Evolutionary conservation across 1,139 yeast genomes (phyloP), one percentile per base, ranked within the genome.

Genomic region (Citeromyces siamensis): DNA sequence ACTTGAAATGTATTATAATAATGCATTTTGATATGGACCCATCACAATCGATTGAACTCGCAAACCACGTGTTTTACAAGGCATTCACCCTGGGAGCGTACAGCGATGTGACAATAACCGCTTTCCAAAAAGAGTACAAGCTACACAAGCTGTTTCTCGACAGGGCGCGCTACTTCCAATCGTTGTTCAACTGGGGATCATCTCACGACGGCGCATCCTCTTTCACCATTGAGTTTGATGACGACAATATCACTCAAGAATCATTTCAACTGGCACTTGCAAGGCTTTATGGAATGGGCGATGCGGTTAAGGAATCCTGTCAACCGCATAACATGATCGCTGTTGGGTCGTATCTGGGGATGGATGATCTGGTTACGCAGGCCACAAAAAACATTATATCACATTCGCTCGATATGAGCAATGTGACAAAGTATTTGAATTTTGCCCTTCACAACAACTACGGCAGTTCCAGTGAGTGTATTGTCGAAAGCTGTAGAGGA

Each of bases 241-340:
- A 61, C 39, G 51, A 53, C 9, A 52, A 59, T 35, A 64, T 66
- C 33, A 60, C 67, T 1, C 57, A 55, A 37, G 58, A 60, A 19
- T 60, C 71, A 6, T 68, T 68, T 47, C 73, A 67, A 35, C 48
- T 63, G 28, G 68, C 66, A 0, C 45, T 68, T 3, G 59, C 63
- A 1, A 46, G 66, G 29, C 48, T 69, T 5, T 69, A 69, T 42
- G 75, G 74, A 3, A 60, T 59, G 2, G 39, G 48, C 3, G 60
- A 61, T 35, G 35, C 46, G 1, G 49, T 48, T 10, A 49, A 51
- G 10, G 68, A 62, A 36, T 47, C 46, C 10, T 43, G 48, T 16
- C 52, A 59, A 16, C 55, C 66, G 6, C 53, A 59, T 38, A 56
- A 55, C 18, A 50, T 68, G 54, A 58, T 71, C 37, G 72, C 73